These are phyloP conservation scores for Smallanthus sonchifolius DNA, from an alignment of 129 eudicot species.

Conservation along the genomic window DNA sequence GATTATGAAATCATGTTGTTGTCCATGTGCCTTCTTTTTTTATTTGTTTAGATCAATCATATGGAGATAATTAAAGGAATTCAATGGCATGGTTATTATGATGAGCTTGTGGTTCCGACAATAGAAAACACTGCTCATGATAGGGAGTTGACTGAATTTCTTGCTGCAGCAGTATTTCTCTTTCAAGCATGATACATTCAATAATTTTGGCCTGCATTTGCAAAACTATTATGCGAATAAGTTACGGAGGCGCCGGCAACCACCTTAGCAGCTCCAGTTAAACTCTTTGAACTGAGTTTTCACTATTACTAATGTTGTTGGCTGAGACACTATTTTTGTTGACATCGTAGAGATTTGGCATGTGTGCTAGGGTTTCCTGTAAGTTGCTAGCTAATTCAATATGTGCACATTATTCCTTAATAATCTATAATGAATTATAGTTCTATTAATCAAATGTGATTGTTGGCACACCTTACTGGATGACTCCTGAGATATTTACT, in stretches of 20 bases:
- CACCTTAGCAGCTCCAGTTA: slow-evolving; percentile 9
- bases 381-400: slow-evolving; percentile 16
- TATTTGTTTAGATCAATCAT: no score
- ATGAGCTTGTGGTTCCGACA: no score
- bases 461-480: slow-evolving; percentile 95
- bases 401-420: not conserved
- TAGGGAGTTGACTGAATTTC: no score
- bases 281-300: not conserved
- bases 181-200: no score
- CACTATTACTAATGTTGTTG: not conserved
- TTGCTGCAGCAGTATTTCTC: no score
- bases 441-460: not conserved
- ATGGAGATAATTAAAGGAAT: no score
- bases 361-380: slow-evolving; percentile 30
- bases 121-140: no score
- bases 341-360: slow-evolving; percentile 3
- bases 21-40: no score
- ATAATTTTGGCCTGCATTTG: not conserved
- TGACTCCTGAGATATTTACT: slow-evolving; percentile 91
- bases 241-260: not conserved
- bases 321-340: not conserved
- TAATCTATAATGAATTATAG: not conserved
- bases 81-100: no score
- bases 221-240: not conserved
- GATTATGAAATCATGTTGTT: no score